Base-by-base conservation (phyloP, 805 yeast genomes). In the Yamadazyma kitorensis region DNA sequence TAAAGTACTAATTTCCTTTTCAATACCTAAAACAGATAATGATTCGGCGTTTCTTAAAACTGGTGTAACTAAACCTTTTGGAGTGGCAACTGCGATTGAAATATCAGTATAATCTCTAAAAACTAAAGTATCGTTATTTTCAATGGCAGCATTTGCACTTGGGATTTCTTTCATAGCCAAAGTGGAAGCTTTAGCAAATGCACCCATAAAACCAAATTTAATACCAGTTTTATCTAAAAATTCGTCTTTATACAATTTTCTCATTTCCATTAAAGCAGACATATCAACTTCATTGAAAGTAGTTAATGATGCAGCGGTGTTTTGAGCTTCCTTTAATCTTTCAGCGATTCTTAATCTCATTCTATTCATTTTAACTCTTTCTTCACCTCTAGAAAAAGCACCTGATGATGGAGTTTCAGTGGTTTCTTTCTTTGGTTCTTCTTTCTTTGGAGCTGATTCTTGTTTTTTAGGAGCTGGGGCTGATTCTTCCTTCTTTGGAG, bases 321-420 rank as follows among this genome's bases (percentile, higher is more conserved):
- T 93, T 71, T 91, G 98, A 22, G 98, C 86, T 74, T 93, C 98
- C 86, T 91, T 91, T 60, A 91, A 83, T 71, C 98, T 86, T 74
- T 91, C 98, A 41, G 98, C 96, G 49, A 93, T 93, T 76, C 98
- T 86, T 70, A 86, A 68, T 72, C 98, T 84, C 98, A 91, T 93
- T 74, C 98, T 86, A 81, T 89, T 93, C 98, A 91, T 91, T 76
- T 91, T 91, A 46, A 93, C 94, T 61, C 88, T 79, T 59, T 81
- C 84, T 70, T 93, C 98, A 43, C 70, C 65, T 72, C 98, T 85
- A 39, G 93, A 74, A 57, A 86, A 86, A 33, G 53, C 45, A 34
- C 70, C 64, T 57, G 65, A 65, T 10, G 47, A 40, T 27, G 67
- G 62, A 28, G 61, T 48, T 9, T 28, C 15, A 6, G 25, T 24